These are phyloP conservation scores for Apiospora marii DNA, from an alignment of 2,329 filamentous ascomycete genomes.

Conservation along the genomic window DNA sequence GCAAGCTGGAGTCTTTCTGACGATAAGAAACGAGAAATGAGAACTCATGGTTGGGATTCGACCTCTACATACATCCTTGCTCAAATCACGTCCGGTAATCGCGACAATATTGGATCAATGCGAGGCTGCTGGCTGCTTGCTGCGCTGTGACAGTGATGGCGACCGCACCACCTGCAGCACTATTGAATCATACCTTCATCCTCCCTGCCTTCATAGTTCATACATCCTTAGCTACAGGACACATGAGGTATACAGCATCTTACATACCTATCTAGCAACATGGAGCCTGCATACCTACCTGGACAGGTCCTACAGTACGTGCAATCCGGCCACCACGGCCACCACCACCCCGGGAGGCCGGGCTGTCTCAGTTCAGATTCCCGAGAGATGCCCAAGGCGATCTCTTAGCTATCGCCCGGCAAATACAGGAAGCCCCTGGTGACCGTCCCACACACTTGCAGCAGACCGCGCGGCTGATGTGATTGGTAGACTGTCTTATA, in stretches of 20 bases:
- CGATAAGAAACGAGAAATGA: conserved; percentile 19
- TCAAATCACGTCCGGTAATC: conserved; percentile 16
- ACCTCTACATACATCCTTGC: conserved; percentile 8
- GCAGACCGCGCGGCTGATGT: conserved; percentile 3
- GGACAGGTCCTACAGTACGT: neutral
- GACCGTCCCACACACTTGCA: neutral
- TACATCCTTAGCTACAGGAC: neutral
- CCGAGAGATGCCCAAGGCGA: conserved; percentile 15
- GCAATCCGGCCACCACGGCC: neutral
- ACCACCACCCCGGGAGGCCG: neutral
- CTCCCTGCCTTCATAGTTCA: neutral
- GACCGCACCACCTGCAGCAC: neutral
- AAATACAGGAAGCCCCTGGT: conserved; percentile 12
- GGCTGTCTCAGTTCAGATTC: conserved; percentile 20
- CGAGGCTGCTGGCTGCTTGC: conserved; percentile 2
- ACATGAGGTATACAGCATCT: neutral
- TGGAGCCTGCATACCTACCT: neutral
- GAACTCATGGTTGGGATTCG: conserved; percentile 3
- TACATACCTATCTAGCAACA: neutral
- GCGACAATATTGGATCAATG: conserved; percentile 17
- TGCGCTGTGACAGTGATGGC: neutral
- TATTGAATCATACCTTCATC: neutral
- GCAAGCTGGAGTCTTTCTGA: neutral
- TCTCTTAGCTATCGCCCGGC: conserved; percentile 12
- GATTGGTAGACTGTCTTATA: conserved; percentile 14